Base-by-base conservation (phyloP, 176 grass and related monocot species). In the Puccinellia tenuiflora region DNA sequence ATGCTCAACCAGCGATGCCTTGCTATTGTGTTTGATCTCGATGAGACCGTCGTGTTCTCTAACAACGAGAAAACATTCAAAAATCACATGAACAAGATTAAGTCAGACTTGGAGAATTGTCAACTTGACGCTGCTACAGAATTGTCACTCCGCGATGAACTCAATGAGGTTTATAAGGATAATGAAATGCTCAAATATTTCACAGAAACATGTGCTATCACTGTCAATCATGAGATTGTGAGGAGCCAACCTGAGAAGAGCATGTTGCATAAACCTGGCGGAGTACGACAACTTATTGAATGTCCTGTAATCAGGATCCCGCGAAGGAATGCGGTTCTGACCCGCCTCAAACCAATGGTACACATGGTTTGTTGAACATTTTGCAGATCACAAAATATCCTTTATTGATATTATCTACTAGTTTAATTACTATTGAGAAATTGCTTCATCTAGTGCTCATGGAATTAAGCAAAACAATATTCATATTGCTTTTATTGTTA, bases 1-100 rank as follows among this genome's bases (percentile, higher is more conserved):
- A 90, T 93, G 91, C 85, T 93, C 17, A 90, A 93, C 57, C 68
- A 80, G 48, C 66, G 88, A 16, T 88, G 91, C 61, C 85, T 93
- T 24, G 86, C 88, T 9, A 83, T 93, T 25, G 91, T 93, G 18
- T 90, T 90, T 18, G 91, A 93, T 31, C 88, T 93, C 0, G 88
- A 90, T 21, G 91, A 93, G 42, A 90, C 85, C 9, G 73, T 93
- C 2, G 88, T 93, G 14, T 79, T 88, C 29, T 86, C 91, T 26
- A 90, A 93, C 85, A 88, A 88, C 38, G 86, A 83, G 75, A 83
- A 90, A 43, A 90, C 79, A 6, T 90, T 93, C 17, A 74, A 88
- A 33, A 83, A 86, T 21, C 83, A 34, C 26, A 86, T 90, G 3
- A 85, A 90, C 18, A 86, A 43, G 6, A 83, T 93, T 37, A 42